Percentiles rank a stretch among this genome's conserved stretches.
These are phyloP conservation scores for Phaseolus coccineus DNA, from an alignment of 331 rosid genomes.

Conservation along the genomic window DNA sequence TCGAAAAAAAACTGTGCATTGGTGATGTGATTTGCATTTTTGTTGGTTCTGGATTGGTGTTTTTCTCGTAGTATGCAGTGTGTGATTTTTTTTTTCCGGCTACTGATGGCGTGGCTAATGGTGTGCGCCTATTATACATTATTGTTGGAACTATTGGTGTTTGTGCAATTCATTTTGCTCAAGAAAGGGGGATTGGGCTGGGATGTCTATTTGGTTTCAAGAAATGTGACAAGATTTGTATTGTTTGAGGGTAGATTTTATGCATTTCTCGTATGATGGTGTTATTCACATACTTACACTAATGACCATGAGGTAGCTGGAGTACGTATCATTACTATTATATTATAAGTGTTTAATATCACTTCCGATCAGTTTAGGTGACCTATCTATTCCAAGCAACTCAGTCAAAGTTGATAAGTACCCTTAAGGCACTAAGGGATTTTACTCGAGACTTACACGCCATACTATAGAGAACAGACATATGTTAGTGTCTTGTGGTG, in stretches of 20 bases:
- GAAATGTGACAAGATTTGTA: background rate
- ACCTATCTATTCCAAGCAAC: too few species aligned
- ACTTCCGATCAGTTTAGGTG: too few species aligned
- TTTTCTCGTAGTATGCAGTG: background rate
- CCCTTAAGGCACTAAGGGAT: too few species aligned
- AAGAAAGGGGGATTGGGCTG: too few species aligned
- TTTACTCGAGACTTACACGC: too few species aligned
- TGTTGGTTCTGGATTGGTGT: background rate
- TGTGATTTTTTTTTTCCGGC: background rate
- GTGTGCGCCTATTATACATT: background rate
- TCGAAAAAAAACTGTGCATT: background rate
- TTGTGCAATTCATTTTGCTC: too few species aligned
- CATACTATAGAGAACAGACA: too few species aligned
- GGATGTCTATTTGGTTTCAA: background rate
- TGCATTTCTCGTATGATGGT: background rate
- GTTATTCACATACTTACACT: background rate
- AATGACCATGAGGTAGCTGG: background rate
- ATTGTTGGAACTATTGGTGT: background rate
- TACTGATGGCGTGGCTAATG: conserved; percentile 1
- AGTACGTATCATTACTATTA: background rate
- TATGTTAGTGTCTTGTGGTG: too few species aligned
- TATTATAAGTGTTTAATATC: background rate
- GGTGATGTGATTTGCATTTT: background rate
- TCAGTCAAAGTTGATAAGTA: too few species aligned
- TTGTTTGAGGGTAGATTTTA: background rate